These are phyloP conservation scores for Colletotrichum echinochloae DNA, from an alignment of 2,329 filamentous ascomycete species.

Conservation along the genomic window DNA sequence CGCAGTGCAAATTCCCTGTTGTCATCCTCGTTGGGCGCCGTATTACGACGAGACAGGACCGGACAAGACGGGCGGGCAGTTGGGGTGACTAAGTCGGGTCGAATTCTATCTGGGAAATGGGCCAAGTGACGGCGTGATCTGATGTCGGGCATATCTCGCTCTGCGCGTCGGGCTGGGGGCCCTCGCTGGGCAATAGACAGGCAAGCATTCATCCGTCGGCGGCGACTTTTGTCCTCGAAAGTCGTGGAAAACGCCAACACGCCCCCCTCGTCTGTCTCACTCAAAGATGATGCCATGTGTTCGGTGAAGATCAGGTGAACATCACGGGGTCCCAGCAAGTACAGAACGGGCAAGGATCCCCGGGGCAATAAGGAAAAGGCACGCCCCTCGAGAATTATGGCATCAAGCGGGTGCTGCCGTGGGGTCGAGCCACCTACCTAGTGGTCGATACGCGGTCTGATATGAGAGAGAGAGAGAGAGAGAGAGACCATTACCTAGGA, in stretches of 20 bases:
- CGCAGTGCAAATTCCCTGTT: neutral
- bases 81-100: neutral
- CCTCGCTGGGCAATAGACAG: neutral
- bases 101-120: neutral
- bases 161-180: neutral
- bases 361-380: neutral
- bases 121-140: neutral
- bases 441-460: neutral
- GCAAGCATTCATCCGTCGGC: neutral
- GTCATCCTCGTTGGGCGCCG: conserved; percentile 7
- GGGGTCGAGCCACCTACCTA: neutral
- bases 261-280: neutral
- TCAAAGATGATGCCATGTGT: neutral
- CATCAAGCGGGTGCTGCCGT: conserved; percentile 15
- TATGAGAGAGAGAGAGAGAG: too few species aligned
- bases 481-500: neutral
- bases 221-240: too few species aligned
- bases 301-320: conserved; percentile 30
- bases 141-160: conserved; percentile 5
- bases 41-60: neutral
- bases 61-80: neutral
- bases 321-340: neutral
- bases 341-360: neutral
- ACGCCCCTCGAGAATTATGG: neutral
- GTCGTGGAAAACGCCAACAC: neutral